Conservation (phyloP, 2,329 filamentous ascomycete genomes). For the Curvularia hawaiiensis region DNA sequence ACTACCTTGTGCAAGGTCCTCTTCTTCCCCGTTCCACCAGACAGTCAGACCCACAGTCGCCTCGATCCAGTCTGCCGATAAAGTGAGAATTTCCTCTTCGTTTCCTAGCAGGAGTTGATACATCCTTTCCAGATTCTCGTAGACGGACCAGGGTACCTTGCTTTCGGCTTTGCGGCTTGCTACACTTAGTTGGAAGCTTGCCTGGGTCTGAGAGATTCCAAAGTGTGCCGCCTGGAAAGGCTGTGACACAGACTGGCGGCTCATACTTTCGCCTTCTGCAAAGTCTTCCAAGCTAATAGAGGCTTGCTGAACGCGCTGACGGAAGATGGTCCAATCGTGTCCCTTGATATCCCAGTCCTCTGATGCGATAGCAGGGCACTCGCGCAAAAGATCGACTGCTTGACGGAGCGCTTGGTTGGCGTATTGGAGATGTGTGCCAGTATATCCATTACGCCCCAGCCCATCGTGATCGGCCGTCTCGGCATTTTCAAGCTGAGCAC, state of each 20-base stretch:
- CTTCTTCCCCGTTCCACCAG: constrained; percentile 86
- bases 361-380: constrained; percentile 69
- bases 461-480: constrained; percentile 67
- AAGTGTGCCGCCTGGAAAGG: constrained; percentile 52
- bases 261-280: constrained; percentile 72
- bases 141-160: constrained; percentile 86
- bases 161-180: constrained; percentile 77
- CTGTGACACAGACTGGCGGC: constrained; percentile 49
- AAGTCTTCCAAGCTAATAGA: constrained; percentile 75
- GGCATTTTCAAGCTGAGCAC: constrained; percentile 80
- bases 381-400: constrained; percentile 71
- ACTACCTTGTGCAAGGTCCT: constrained; percentile 50
- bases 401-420: constrained; percentile 73
- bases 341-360: constrained; percentile 83
- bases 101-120: constrained; percentile 83
- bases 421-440: constrained; percentile 75
- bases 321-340: constrained; percentile 82
- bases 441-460: constrained; percentile 70
- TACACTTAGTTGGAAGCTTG: constrained; percentile 67
- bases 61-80: constrained; percentile 90
- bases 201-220: constrained; percentile 52
- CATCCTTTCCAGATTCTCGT: constrained; percentile 79
- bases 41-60: constrained; percentile 80
- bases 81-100: constrained; percentile 73
- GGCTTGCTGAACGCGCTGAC: constrained; percentile 72